Evolutionary conservation across 192 early-diverging fungal species (phyloP).

Genomic region (Chytriomyces sp.): DNA sequence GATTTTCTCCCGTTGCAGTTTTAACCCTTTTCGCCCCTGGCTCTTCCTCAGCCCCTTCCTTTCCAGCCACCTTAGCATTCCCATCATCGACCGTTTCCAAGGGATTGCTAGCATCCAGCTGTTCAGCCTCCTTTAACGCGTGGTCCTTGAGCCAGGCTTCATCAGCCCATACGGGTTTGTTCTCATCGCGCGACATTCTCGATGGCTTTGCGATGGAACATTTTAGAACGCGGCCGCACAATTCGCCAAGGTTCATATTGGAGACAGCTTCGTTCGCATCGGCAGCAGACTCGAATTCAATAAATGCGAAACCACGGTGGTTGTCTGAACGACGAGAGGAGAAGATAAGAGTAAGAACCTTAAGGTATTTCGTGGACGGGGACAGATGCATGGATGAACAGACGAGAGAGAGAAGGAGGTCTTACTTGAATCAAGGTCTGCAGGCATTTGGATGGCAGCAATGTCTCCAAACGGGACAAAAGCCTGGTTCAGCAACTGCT

Average conservation of each 20-base stretch:
- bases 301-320: constrained; percentile 95
- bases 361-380: background rate
- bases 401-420: background rate
- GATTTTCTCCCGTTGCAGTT: constrained; percentile 37
- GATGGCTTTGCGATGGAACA: constrained; percentile 81
- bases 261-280: constrained; percentile 90
- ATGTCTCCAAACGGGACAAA: constrained; percentile 98
- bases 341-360: constrained; percentile 25
- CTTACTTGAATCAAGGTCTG: constrained; percentile 78
- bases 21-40: constrained; percentile 34
- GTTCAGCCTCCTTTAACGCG: constrained; percentile 29
- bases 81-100: constrained; percentile 12
- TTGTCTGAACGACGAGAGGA: constrained; percentile 38
- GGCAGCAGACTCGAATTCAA: constrained; percentile 85
- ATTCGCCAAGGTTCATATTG: constrained; percentile 89
- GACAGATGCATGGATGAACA: background rate
- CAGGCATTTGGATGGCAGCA: constrained; percentile 82
- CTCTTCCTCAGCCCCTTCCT: constrained; percentile 16
- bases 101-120: constrained; percentile 1
- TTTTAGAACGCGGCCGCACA: constrained; percentile 88
- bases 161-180: constrained; percentile 53
- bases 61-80: constrained; percentile 26
- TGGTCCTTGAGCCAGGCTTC: constrained; percentile 47
- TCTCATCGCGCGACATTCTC: constrained; percentile 23
- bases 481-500: constrained; percentile 78